Evolutionary conservation across 2,329 filamentous ascomycete species (phyloP), one percentile per base, ranked within the genome.

Genomic region (Alternaria triticimaculans): DNA sequence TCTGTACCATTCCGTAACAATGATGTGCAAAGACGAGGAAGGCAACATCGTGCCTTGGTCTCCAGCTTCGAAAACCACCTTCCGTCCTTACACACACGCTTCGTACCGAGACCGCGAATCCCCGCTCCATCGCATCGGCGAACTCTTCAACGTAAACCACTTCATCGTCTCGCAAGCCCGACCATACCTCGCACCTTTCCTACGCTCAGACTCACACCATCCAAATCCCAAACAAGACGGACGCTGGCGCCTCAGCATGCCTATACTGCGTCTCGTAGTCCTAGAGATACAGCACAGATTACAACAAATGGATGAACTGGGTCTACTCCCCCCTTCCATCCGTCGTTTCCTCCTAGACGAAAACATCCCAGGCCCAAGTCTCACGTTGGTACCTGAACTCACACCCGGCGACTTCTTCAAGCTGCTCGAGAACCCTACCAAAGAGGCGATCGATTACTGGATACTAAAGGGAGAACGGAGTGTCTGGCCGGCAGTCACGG

Each of bases 91-190:
- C 87, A 89, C 89, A 6, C 76, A 79, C 54, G 86, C 87, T 20
- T 87, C 86, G 7, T 89, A 91, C 78, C 85, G 86, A 45, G 89
- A 92, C 65, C 88, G 88, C 45, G 89, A 89, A 67, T 89, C 87
- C 0, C 89, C 89, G 1, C 85, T 96, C 1, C 86, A 88, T 58
- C 88, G 92, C 43, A 89, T 96, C 28, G 88, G 91, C 7, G 91
- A 95, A 80, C 87, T 95, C 11, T 96, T 96, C 85, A 96, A 96
- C 77, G 92, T 96, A 57, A 96, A 97, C 76, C 94, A 97, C 82
- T 97, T 96, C 81, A 93, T 98, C 68, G 89, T 98, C 69, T 96
- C 92, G 68, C 95, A 97, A 82, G 94, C 95, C 1, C 87, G 94
- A 4, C 95, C 95, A 0, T 97, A 97, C 79, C 85, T 97, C 15